Conservation (phyloP, 2,329 filamentous ascomycete species). For the Scedosporium dehoogii region DNA sequence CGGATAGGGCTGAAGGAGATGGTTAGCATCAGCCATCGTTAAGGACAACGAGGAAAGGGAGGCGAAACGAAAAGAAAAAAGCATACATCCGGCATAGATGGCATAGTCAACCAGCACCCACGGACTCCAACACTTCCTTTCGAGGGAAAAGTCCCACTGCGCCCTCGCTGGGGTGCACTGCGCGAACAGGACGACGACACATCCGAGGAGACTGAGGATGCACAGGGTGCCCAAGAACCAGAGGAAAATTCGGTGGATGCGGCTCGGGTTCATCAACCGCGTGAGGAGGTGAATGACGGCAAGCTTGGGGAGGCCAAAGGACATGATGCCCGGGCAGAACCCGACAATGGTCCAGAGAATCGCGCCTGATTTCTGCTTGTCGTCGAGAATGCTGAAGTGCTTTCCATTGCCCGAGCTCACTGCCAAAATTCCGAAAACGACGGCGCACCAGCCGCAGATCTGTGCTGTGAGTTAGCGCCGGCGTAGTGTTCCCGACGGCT, state of each 20-base stretch:
- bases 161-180: slow-evolving; percentile 16
- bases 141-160: slow-evolving; percentile 15
- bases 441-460: slow-evolving; percentile 11
- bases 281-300: slow-evolving; percentile 17
- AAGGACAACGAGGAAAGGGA: not conserved
- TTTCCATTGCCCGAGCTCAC: slow-evolving; percentile 14
- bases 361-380: slow-evolving; percentile 7
- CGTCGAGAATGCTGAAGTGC: slow-evolving; percentile 10
- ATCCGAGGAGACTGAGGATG: slow-evolving; percentile 11
- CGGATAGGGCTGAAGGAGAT: slow-evolving; percentile 19
- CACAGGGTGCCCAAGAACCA: slow-evolving; percentile 14
- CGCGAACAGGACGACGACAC: slow-evolving; percentile 13
- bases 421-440: slow-evolving; percentile 11
- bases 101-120: slow-evolving; percentile 9
- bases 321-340: slow-evolving; percentile 18
- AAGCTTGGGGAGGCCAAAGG: slow-evolving; percentile 19
- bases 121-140: slow-evolving; percentile 12
- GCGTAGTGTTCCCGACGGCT: not conserved
- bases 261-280: slow-evolving; percentile 16
- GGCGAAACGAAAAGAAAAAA: not conserved
- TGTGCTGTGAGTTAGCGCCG: slow-evolving; percentile 2
- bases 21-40: not conserved
- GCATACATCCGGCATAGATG: slow-evolving; percentile 1
- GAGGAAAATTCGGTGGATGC: slow-evolving; percentile 13
- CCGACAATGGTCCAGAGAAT: slow-evolving; percentile 16